Base-by-base conservation (phyloP, 257 asterid species). In the Galeopsis tetrahit region DNA sequence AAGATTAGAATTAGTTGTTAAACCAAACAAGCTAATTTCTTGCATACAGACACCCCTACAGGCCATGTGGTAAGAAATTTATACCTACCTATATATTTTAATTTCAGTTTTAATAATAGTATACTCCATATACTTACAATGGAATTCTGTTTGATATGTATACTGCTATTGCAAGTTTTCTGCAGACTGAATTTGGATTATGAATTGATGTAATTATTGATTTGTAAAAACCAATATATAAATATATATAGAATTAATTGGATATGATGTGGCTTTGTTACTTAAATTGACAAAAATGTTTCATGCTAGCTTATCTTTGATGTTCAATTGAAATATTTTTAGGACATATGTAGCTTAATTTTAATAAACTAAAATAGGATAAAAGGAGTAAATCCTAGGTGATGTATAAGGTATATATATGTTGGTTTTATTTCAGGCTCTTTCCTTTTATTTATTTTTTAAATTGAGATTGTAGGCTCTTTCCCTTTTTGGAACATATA, bases 1-100 rank as follows among this genome's bases (percentile, higher is more conserved):
- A 69, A 79, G 83, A 74, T 15, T 72, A 77, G 17, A 69, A 42
- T 21, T 21, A 21, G 28, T 21, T 21, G 28, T 21, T 21, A 21
- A 21, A 21, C 28, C 28, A 21, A 21, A 21, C 28, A 21, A 21
- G 28, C 28, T 4, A 39, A 42, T 34, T 52, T 49, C 48, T 8
- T 32, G 49, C 61, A 10, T 51, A 58, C 49, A 59, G 35, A 40
- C 55, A 39, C 5, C 2, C 71, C 34, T 13, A 3, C 32, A 21
- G 28, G 28, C 55, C 42, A 6, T 72, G 77, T 38, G 68, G 79
- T 78, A 73, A 78, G 80, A n/a, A 6, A 6, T 34, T 35, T 39
- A 21, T 39, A 15, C 39, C 15, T 48, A 10, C 11, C 11, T 44
- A 32, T 31, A 65, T 31, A 44, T 44, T 38, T n/a, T n/a, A n/a